phyloP scores from a whole-genome alignment of 768 basidiomycete species.

The Mycena maculata region DNA sequence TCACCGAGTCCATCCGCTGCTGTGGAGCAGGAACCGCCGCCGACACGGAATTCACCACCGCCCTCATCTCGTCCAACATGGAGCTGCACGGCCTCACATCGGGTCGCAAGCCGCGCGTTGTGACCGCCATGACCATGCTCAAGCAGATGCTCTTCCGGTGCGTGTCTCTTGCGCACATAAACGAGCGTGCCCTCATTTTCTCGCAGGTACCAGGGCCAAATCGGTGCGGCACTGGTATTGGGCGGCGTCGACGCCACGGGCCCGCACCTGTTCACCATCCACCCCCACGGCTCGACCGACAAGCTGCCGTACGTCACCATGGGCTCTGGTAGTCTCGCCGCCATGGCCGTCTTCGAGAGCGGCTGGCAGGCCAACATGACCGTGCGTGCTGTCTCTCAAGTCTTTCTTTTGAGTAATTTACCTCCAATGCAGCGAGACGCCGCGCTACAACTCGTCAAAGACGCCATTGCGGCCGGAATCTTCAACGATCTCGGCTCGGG shows the following conservation, averaged over 20 bases:
- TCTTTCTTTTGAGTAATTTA: neutral
- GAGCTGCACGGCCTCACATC: conserved; percentile 92
- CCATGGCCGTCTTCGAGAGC: conserved; percentile 98
- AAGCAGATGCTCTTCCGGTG: conserved; percentile 35
- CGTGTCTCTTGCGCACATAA: neutral
- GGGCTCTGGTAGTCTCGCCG: conserved; percentile 96
- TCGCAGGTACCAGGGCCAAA: conserved; percentile 87
- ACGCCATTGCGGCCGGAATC: conserved; percentile 94
- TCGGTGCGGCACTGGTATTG: conserved; percentile 96
- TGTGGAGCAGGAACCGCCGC: conserved; percentile 99
- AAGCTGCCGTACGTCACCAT: conserved; percentile 99
- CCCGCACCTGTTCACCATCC: conserved; percentile 94
- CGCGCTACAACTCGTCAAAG: conserved; percentile 84
- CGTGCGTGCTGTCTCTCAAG: conserved; percentile 59
- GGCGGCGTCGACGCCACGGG: conserved; percentile 97
- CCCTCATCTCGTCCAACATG: conserved; percentile 95
- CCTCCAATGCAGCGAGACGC: conserved; percentile 69
- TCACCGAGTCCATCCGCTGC: conserved; percentile 95
- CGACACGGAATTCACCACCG: conserved; percentile 95
- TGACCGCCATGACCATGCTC: conserved; percentile 90
- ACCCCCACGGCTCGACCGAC: conserved; percentile 97
- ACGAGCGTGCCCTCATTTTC: neutral
- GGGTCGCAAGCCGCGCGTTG: conserved; percentile 91
- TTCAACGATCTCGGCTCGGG: conserved; percentile 99
- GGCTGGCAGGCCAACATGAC: conserved; percentile 85